Percentiles rank a stretch among this genome's conserved stretches.
These are phyloP conservation scores for Phytophthora syringae DNA, from an alignment of 352 stramenopile genomes.

Conservation along the genomic window DNA sequence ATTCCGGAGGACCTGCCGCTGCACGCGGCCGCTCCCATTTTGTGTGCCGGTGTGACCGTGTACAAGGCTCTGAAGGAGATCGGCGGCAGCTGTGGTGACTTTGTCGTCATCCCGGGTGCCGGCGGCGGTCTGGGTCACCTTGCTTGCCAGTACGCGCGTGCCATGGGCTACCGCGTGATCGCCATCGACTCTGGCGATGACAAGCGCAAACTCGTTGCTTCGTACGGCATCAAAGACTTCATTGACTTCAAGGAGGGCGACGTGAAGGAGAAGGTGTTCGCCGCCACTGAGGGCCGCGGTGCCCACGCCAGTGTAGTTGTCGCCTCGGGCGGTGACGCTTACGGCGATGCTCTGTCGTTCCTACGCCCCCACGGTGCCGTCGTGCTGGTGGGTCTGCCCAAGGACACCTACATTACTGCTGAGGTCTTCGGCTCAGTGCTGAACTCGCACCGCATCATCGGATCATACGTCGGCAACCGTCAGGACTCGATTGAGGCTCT, in stretches of 20 bases:
- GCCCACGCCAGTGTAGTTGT: conserved; percentile 78
- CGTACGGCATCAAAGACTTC: conserved; percentile 74
- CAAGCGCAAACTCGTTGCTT: conserved; percentile 66
- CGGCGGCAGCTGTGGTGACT: conserved; percentile 43
- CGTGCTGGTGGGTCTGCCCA: conserved; percentile 70
- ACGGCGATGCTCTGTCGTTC: conserved; percentile 59
- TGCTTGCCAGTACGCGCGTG: conserved; percentile 73
- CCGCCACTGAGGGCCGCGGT: conserved; percentile 45
- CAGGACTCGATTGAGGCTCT: conserved; percentile 59
- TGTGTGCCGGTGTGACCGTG: conserved; percentile 89
- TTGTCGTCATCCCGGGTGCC: conserved; percentile 61
- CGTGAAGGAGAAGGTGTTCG: conserved; percentile 46
- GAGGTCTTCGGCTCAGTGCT: conserved; percentile 48
- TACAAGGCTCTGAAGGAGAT: conserved; percentile 82
- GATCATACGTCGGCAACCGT: conserved; percentile 57
- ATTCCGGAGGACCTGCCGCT: conserved; percentile 65
- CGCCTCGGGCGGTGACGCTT: conserved; percentile 58
- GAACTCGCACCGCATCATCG: conserved; percentile 53
- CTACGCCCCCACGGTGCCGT: conserved; percentile 71
- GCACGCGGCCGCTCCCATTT: conserved; percentile 56
- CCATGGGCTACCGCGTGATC: conserved; percentile 72
- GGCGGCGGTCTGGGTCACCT: conserved; percentile 83
- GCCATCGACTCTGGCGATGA: conserved; percentile 66
- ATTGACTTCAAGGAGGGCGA: conserved; percentile 71
- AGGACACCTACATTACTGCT: conserved; percentile 50